Evolutionary conservation across 352 stramenopile species (phyloP).

Genomic region (Pythium utonaiense): DNA sequence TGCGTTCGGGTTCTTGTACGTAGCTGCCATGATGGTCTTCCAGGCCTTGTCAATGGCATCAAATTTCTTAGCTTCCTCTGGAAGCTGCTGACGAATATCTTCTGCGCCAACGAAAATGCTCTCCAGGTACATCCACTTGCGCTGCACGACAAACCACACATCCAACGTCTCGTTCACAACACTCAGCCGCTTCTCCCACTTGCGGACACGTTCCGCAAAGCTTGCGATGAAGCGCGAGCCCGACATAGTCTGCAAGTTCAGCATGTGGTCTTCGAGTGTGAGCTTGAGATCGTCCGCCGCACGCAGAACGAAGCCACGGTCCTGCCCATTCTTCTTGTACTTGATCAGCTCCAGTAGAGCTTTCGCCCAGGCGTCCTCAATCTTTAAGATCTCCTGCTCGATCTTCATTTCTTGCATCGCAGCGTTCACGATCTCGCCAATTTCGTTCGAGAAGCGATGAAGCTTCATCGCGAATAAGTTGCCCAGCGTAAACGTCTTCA

Average conservation of each 20-base stretch:
- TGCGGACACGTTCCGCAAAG: constrained; percentile 87
- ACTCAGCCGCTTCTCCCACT: constrained; percentile 90
- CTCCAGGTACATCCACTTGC: constrained; percentile 96
- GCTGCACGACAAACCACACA: constrained; percentile 92
- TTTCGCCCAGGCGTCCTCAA: constrained; percentile 90
- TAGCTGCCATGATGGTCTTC: constrained; percentile 91
- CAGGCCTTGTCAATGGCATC: constrained; percentile 92
- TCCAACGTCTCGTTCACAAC: constrained; percentile 91
- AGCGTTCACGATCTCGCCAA: constrained; percentile 92
- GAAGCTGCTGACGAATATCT: constrained; percentile 92
- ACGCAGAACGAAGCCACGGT: constrained; percentile 81
- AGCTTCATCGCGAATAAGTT: constrained; percentile 93
- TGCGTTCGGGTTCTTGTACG: constrained; percentile 90
- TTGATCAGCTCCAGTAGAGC: constrained; percentile 89
- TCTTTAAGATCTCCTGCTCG: constrained; percentile 91
- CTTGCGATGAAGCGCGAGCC: constrained; percentile 89
- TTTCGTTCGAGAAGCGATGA: constrained; percentile 84
- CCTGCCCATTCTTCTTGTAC: constrained; percentile 90
- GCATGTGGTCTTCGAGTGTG: constrained; percentile 84
- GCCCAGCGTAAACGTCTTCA: constrained; percentile 90
- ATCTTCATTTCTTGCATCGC: constrained; percentile 95
- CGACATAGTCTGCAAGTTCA: constrained; percentile 89
- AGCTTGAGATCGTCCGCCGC: constrained; percentile 82
- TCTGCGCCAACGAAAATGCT: constrained; percentile 93
- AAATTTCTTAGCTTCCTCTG: constrained; percentile 93